These are phyloP conservation scores for Tulasnella sp. DNA, from an alignment of 768 basidiomycete genomes.

Conservation along the genomic window DNA sequence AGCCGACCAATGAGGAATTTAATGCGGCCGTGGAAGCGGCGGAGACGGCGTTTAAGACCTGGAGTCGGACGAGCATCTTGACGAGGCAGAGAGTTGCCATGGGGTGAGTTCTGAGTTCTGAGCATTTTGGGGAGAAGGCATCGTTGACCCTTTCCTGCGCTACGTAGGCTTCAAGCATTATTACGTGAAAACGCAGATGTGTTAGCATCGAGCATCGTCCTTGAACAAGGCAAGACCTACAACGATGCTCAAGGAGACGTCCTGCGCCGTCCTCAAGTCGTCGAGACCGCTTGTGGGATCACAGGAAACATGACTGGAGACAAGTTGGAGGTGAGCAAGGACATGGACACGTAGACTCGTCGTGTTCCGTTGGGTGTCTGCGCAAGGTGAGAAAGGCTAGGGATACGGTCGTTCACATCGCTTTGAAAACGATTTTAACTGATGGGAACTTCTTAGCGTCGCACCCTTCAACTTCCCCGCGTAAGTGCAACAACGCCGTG, in stretches of 20 bases:
- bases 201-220: constrained; percentile 79
- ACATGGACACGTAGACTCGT: constrained; percentile 45
- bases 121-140: neutral
- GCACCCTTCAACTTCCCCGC: constrained; percentile 86
- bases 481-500: constrained; percentile 39
- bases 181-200: constrained; percentile 80
- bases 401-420: too few species aligned
- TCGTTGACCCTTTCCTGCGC: neutral
- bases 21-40: constrained; percentile 76
- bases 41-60: constrained; percentile 75
- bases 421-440: too few species aligned
- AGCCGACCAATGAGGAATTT: constrained; percentile 77
- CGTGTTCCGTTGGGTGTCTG: constrained; percentile 36
- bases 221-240: constrained; percentile 94
- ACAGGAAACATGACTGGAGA: constrained; percentile 83
- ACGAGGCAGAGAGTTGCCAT: constrained; percentile 81
- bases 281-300: constrained; percentile 69
- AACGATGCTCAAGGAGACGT: constrained; percentile 94
- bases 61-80: constrained; percentile 79
- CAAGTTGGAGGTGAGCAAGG: constrained; percentile 65
- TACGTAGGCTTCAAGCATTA: constrained; percentile 67
- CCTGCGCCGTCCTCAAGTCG: constrained; percentile 84
- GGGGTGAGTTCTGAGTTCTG: constrained; percentile 58
- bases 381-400: constrained; percentile 25
- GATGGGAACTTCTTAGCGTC: constrained; percentile 34